Evolutionary conservation across 176 grass and related monocot species (phyloP).

Genomic region (bread wheat (Triticum aestivum)): DNA sequence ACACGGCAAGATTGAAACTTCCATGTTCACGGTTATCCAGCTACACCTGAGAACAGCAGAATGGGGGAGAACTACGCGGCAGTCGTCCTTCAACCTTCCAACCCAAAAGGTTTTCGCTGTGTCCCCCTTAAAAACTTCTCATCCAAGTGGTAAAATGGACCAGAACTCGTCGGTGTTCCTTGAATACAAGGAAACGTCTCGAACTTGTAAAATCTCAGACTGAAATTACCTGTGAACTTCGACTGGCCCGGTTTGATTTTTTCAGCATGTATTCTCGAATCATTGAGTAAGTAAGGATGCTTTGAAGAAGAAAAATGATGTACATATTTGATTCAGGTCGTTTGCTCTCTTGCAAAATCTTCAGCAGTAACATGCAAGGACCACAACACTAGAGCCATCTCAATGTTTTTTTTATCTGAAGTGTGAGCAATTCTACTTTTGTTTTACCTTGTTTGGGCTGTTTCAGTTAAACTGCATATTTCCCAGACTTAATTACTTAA

Average conservation of each 20-base stretch:
- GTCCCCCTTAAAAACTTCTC: no score
- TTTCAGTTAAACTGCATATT: background rate
- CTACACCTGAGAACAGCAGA: background rate
- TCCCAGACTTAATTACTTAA: background rate
- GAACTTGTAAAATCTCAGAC: background rate
- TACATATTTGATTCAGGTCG: background rate
- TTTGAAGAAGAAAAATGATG: background rate
- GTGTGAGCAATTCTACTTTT: background rate
- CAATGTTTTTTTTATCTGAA: background rate
- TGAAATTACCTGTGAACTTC: background rate
- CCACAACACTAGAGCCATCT: background rate
- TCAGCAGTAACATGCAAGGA: background rate
- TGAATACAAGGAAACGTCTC: background rate
- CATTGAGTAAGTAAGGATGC: background rate
- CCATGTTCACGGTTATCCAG: background rate
- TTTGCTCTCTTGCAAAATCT: background rate
- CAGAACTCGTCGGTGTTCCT: background rate
- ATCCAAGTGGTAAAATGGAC: no score
- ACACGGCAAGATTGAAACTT: background rate
- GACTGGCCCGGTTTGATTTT: background rate
- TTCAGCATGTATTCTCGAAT: background rate
- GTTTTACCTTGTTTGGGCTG: background rate
- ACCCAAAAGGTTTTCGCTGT: no score
- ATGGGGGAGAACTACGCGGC: background rate
- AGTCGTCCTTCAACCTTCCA: background rate